Percentiles rank a stretch among this genome's conserved stretches.
phyloP scores from a whole-genome alignment of 257 asterid genomes.

The Solanum chilense region DNA sequence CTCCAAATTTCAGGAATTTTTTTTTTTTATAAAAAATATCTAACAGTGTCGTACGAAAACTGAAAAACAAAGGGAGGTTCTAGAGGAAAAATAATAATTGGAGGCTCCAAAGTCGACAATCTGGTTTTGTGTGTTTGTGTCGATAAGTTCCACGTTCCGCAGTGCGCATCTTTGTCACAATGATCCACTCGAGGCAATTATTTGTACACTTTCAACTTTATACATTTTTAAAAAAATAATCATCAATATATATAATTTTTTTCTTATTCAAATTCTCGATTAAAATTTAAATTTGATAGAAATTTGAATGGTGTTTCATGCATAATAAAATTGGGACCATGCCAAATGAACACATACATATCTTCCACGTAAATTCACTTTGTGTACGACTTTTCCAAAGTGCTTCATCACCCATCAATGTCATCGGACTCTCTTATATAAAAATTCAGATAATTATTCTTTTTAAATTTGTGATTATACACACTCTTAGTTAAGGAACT shows the following conservation, averaged over 20 bases:
- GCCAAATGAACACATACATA: not conserved
- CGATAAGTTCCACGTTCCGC: constrained; percentile 10
- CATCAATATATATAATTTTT: too few species aligned
- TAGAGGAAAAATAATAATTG: not conserved
- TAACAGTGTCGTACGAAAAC: not conserved
- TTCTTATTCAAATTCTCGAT: not conserved
- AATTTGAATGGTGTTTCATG: not conserved
- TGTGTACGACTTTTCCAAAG: not conserved
- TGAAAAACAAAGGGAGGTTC: not conserved
- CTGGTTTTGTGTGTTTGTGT: not conserved
- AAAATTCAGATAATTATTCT: not conserved
- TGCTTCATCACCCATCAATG: not conserved
- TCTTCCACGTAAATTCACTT: not conserved
- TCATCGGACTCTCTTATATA: not conserved
- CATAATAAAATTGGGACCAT: not conserved
- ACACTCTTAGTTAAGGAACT: not conserved
- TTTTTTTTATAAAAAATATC: not conserved
- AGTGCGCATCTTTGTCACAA: not conserved
- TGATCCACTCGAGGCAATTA: not conserved
- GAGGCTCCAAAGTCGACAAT: not conserved
- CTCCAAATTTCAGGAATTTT: not conserved
- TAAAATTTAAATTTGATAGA: not conserved
- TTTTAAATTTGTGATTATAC: not conserved
- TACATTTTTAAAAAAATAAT: too few species aligned
- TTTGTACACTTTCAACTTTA: not conserved